A percentile compares a stretch with the other conserved stretches of the same genome.
Conservation (phyloP, 345 rosid species). For the Toxicodendron radicans region DNA sequence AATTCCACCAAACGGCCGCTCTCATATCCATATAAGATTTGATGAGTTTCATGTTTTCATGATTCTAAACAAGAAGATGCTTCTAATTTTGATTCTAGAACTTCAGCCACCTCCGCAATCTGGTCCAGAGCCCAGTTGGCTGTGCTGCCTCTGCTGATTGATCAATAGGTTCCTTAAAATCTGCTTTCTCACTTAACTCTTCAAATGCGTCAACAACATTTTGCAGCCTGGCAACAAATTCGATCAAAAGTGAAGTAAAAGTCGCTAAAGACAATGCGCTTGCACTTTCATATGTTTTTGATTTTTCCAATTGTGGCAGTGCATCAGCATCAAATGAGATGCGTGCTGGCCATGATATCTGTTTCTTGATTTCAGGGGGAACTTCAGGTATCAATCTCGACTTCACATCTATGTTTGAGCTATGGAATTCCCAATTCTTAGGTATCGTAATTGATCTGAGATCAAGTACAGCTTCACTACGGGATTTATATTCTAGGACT, state of each 20-base stretch:
- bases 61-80: neutral
- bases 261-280: slow-evolving; percentile 89
- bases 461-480: slow-evolving; percentile 74
- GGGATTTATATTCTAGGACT: slow-evolving; percentile 57
- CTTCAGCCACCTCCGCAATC: slow-evolving; percentile 36
- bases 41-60: neutral
- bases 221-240: slow-evolving; percentile 84
- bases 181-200: slow-evolving; percentile 67
- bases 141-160: slow-evolving; percentile 13
- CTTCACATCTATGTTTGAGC: slow-evolving; percentile 10
- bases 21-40: neutral
- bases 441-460: slow-evolving; percentile 37
- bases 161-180: slow-evolving; percentile 61
- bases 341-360: slow-evolving; percentile 59
- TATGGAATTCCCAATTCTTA: slow-evolving; percentile 24
- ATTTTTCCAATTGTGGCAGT: slow-evolving; percentile 40
- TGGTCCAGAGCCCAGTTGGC: slow-evolving; percentile 40
- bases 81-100: slow-evolving; percentile 16
- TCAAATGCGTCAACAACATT: slow-evolving; percentile 64
- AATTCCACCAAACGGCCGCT: neutral
- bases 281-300: slow-evolving; percentile 79
- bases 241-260: slow-evolving; percentile 78
- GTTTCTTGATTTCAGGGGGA: slow-evolving; percentile 40
- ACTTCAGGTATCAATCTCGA: slow-evolving; percentile 19
- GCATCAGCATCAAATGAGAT: slow-evolving; percentile 34